phyloP scores from a whole-genome alignment of 768 basidiomycete genomes.

The Lactarius deliciosus region DNA sequence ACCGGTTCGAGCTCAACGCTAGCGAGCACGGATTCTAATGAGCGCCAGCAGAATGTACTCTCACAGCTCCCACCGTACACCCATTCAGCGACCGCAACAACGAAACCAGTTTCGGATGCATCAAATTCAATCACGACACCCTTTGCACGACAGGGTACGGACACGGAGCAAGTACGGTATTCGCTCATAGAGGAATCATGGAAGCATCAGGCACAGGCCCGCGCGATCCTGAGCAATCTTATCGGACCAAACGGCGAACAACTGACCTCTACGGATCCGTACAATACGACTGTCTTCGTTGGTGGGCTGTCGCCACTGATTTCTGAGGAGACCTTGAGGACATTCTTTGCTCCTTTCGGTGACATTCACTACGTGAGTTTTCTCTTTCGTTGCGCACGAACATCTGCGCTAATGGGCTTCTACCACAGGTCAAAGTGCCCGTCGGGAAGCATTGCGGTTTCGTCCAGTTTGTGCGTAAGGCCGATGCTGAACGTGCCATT shows the following conservation, averaged over 20 bases:
- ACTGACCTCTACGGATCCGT: constrained; percentile 87
- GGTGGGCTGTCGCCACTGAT: constrained; percentile 88
- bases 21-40: constrained; percentile 51
- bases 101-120: constrained; percentile 20
- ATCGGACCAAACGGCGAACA: constrained; percentile 87
- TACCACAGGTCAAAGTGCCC: constrained; percentile 85
- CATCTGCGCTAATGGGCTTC: constrained; percentile 21
- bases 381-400: constrained; percentile 16
- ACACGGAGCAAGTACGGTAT: constrained; percentile 48
- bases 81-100: constrained; percentile 10
- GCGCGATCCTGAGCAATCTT: constrained; percentile 77
- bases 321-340: constrained; percentile 86
- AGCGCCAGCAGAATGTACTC: constrained; percentile 47
- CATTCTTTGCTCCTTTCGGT: constrained; percentile 90
- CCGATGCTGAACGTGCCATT: constrained; percentile 89
- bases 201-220: constrained; percentile 83
- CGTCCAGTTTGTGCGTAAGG: constrained; percentile 90
- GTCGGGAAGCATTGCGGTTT: constrained; percentile 95
- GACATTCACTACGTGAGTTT: constrained; percentile 84
- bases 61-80: constrained; percentile 45
- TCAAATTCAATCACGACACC: constrained; percentile 40
- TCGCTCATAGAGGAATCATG: constrained; percentile 71
- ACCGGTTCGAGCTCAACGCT: constrained; percentile 53
- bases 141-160: constrained; percentile 47
- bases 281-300: constrained; percentile 95